Evolutionary conservation across 306 rosid species (phyloP).

Genomic region (Cercis canadensis): DNA sequence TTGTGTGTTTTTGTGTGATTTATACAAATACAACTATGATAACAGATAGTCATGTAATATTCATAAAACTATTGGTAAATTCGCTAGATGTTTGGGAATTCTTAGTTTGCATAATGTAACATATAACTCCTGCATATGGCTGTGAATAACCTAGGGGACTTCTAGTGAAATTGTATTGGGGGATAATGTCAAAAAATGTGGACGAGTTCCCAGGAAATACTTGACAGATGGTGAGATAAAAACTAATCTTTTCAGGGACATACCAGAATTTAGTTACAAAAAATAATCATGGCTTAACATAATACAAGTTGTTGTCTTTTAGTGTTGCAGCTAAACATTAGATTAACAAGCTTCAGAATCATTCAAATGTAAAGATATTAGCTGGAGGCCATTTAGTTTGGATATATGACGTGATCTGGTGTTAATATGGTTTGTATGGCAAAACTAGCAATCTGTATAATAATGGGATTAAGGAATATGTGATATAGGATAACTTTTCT

Average conservation of each 20-base stretch:
- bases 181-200: neutral
- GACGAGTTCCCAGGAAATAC: neutral
- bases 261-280: too few species aligned
- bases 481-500: neutral
- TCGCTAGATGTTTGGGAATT: neutral
- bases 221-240: neutral
- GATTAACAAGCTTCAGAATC: neutral
- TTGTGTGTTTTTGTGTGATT: neutral
- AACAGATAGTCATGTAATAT: neutral
- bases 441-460: too few species aligned
- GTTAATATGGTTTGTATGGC: neutral
- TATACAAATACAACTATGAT: neutral
- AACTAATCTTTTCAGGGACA: neutral
- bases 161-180: neutral
- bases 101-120: neutral
- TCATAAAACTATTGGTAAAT: neutral
- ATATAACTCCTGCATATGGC: neutral
- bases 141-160: neutral
- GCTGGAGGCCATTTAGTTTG: too few species aligned
- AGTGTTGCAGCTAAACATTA: neutral
- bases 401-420: neutral
- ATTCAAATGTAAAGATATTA: too few species aligned
- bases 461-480: neutral
- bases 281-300: too few species aligned
- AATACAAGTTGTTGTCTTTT: too few species aligned